A percentile compares a stretch with the other conserved stretches of the same genome.
These are phyloP conservation scores for Pleurotus giganteus DNA, from an alignment of 768 basidiomycete genomes.

Conservation along the genomic window DNA sequence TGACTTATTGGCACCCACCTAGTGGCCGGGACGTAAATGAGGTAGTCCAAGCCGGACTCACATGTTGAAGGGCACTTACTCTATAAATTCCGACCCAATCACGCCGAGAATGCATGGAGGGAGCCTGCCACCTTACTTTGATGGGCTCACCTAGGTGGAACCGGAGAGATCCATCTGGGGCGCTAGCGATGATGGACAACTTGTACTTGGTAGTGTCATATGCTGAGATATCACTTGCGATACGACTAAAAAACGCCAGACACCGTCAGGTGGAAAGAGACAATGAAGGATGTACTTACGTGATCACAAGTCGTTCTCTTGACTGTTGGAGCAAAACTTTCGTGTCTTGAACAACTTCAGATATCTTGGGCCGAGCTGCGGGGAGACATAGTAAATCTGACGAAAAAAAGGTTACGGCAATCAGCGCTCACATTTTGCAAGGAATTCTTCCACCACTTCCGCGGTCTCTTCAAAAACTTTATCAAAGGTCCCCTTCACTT, in stretches of 20 bases:
- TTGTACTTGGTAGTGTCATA: slow-evolving; percentile 83
- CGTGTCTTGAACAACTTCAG: slow-evolving; percentile 91
- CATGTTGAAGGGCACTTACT: slow-evolving; percentile 35
- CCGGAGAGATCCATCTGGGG: slow-evolving; percentile 44
- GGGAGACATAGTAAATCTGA: not conserved
- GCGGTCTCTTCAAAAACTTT: slow-evolving; percentile 95
- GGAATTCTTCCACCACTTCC: slow-evolving; percentile 90
- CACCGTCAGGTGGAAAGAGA: not conserved
- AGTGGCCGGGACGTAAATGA: slow-evolving; percentile 11
- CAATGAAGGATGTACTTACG: slow-evolving; percentile 47
- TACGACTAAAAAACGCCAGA: slow-evolving; percentile 48
- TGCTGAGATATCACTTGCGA: slow-evolving; percentile 77
- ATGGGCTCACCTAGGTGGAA: slow-evolving; percentile 95
- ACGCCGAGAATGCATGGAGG: slow-evolving; percentile 77
- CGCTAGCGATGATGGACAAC: slow-evolving; percentile 54
- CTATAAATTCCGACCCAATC: slow-evolving; percentile 97
- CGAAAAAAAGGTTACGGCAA: slow-evolving; percentile 8
- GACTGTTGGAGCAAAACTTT: slow-evolving; percentile 90
- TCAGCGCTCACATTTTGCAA: slow-evolving; percentile 76
- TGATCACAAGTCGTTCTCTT: slow-evolving; percentile 87
- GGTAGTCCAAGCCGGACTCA: not conserved
- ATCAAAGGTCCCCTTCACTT: slow-evolving; percentile 92
- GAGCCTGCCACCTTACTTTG: slow-evolving; percentile 82
- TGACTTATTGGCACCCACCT: slow-evolving; percentile 89
- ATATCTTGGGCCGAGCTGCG: slow-evolving; percentile 81